These are phyloP conservation scores for Prunus yedoensis DNA, from an alignment of 331 rosid species.

Conservation along the genomic window DNA sequence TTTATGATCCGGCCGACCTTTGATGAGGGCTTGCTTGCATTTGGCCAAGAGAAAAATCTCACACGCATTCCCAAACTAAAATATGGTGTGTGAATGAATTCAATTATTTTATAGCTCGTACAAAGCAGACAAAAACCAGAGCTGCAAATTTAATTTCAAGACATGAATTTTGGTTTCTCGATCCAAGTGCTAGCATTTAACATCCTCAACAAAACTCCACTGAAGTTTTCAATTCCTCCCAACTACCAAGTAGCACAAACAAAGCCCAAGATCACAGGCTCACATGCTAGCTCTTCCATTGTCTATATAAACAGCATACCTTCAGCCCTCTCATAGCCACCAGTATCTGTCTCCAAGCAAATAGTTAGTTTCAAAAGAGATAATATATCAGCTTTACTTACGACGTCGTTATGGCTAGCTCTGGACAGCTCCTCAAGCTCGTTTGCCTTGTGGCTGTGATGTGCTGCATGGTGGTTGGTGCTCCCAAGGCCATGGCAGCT, in stretches of 20 bases:
- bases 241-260: neutral
- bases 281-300: too few species aligned
- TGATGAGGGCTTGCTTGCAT: too few species aligned
- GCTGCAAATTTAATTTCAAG: neutral
- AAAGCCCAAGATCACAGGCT: too few species aligned
- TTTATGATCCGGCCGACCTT: too few species aligned
- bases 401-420: slow-evolving; percentile 1
- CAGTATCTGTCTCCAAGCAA: neutral
- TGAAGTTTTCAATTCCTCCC: neutral
- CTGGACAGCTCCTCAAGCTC: slow-evolving; percentile 18
- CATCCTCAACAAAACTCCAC: slow-evolving; percentile 7
- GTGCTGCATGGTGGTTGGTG: slow-evolving; percentile 22
- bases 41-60: too few species aligned
- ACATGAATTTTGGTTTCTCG: neutral
- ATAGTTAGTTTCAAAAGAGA: neutral
- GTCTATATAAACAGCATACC: slow-evolving; percentile 6
- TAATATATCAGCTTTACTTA: neutral
- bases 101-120: neutral
- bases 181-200: neutral
- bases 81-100: neutral
- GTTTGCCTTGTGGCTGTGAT: slow-evolving; percentile 16
- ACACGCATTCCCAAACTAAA: too few species aligned
- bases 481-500: slow-evolving; percentile 26
- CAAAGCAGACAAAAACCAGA: neutral
- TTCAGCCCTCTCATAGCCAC: neutral